Evolutionary conservation across 305 asterid genomes (phyloP), one percentile per base, ranked within the genome.

Genomic region (Rubia balearica): DNA sequence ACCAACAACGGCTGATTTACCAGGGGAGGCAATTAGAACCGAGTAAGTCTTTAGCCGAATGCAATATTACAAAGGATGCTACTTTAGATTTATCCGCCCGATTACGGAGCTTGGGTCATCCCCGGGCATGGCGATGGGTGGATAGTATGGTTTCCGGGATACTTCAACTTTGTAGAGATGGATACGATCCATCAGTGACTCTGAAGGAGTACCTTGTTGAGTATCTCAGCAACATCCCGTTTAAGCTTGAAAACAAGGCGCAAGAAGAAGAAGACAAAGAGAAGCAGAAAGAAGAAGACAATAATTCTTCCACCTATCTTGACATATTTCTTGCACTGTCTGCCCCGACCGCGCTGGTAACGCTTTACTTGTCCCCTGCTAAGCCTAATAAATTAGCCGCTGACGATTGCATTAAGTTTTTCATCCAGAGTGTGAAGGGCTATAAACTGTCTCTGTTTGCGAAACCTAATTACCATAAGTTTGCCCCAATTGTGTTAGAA

Each of bases 11-110:
- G 59, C 65, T 94, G 1, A 85, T 89, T 30, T 94, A 91, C 74
- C 72, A 87, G 7, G 96, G 98, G 0, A 89, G 82, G 77, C 98
- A 91, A 83, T 64, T 94, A 13, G 90, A 88, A 82, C 82, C 82
- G 80, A 95, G 91, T 33, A 87, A 88, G 74, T 83, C 96, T 22
- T 42, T 94, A 40, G 68, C 80, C 0, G 86, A 86, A 0, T 89
- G 90, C 45, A 36, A 72, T 0, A 81, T 94, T 8, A 79, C 86
- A 17, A 88, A 84, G 2, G 97, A 91, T 63, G 90, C 96, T 0
- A 77, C 81, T 2, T 74, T 94, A 36, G 83, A 86, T 14, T 69
- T 94, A 17, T 89, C 88, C 3, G 96, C 89, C 6, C 87, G 98
- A 0, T 78, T 91, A 92, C 78, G 96, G 72, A 88, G 95, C 79